Evolutionary conservation across 148 eudicot genomes (phyloP).

Genomic region (Cornus controversa): DNA sequence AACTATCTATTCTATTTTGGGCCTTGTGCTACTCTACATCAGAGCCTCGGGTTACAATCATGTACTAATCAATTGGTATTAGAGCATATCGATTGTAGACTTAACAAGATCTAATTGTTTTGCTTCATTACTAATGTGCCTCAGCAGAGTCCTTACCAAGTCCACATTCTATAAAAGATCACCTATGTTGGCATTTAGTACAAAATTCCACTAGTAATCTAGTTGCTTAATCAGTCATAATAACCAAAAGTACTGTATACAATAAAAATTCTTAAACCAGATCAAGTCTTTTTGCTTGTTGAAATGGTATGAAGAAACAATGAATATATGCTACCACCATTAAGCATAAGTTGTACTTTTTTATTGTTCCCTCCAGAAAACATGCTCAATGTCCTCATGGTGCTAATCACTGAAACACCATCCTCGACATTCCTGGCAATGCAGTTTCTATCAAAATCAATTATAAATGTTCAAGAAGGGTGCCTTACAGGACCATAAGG

Average conservation of each 20-base stretch:
- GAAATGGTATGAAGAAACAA: background rate
- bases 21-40: too few species aligned
- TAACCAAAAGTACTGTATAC: background rate
- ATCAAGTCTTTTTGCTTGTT: background rate
- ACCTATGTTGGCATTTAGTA: background rate
- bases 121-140: slow-evolving; percentile 7
- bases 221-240: background rate
- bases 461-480: background rate
- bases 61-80: too few species aligned
- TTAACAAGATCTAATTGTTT: background rate
- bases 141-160: background rate
- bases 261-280: background rate
- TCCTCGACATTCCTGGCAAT: background rate
- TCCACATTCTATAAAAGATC: background rate
- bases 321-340: background rate
- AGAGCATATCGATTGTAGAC: too few species aligned
- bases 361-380: background rate
- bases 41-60: too few species aligned
- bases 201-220: background rate
- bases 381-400: background rate
- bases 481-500: slow-evolving; percentile 94
- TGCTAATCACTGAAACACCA: background rate
- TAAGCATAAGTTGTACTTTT: background rate
- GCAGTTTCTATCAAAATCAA: background rate
- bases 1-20: too few species aligned